Conservation (phyloP, 768 basidiomycete species). For the Mycena alexandri region DNA sequence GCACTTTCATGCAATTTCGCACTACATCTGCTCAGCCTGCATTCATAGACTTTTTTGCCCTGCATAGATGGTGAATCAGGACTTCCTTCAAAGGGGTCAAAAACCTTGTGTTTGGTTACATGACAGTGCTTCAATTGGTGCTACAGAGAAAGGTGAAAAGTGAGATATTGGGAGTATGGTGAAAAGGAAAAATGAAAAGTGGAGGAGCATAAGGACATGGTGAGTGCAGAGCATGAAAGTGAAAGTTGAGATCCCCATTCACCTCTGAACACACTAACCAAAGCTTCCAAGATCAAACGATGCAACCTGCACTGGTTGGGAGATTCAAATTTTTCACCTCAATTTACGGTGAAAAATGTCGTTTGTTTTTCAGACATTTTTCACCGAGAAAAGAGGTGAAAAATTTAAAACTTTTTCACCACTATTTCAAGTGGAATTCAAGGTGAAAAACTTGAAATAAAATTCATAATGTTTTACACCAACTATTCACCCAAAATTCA, state of each 20-base stretch:
- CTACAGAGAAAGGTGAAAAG: not conserved
- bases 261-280: too few species aligned
- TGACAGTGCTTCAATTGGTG: constrained; percentile 21
- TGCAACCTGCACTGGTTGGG: too few species aligned
- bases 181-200: not conserved
- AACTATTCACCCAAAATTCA: too few species aligned
- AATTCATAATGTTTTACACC: too few species aligned
- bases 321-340: too few species aligned
- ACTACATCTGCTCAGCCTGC: constrained; percentile 27
- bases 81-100: not conserved
- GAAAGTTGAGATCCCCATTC: constrained; percentile 20
- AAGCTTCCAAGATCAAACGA: too few species aligned
- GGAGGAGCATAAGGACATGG: not conserved
- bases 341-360: too few species aligned
- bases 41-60: constrained; percentile 2
- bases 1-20: not conserved
- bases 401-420: too few species aligned
- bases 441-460: too few species aligned
- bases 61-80: not conserved
- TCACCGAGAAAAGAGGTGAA: too few species aligned
- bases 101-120: constrained; percentile 12
- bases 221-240: not conserved
- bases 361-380: too few species aligned
- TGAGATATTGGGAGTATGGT: not conserved
- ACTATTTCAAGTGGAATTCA: too few species aligned